Evolutionary conservation across 2,329 filamentous ascomycete species (phyloP).

Genomic region (Xylariales sp.): DNA sequence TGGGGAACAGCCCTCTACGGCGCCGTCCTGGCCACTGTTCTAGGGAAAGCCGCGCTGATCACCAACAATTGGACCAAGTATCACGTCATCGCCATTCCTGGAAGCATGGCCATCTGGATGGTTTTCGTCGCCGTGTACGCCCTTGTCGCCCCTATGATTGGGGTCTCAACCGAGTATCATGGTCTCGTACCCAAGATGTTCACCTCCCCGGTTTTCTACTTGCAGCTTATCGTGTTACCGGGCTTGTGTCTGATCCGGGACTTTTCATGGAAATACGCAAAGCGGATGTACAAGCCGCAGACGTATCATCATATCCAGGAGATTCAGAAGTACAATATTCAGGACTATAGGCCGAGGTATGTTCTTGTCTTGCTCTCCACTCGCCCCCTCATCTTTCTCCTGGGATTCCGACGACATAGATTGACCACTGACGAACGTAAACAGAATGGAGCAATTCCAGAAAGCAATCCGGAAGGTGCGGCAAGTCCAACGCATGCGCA

Average conservation of each 20-base stretch:
- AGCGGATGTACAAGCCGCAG: conserved; percentile 95
- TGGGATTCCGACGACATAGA: too few relatives aligned
- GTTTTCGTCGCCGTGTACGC: conserved; percentile 85
- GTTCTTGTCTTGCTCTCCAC: conserved; percentile 25
- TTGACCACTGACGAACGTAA: conserved; percentile 16
- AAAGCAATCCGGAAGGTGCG: conserved; percentile 98
- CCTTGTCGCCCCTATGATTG: conserved; percentile 75
- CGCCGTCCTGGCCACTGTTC: conserved; percentile 84
- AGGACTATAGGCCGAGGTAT: conserved; percentile 93
- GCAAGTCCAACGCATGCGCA: conserved; percentile 98
- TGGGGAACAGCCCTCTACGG: conserved; percentile 97
- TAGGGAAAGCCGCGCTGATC: conserved; percentile 90
- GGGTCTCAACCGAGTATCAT: conserved; percentile 77
- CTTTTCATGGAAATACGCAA: conserved; percentile 94
- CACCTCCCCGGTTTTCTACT: conserved; percentile 80
- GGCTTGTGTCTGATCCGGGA: conserved; percentile 80
- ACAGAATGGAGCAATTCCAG: conserved; percentile 98
- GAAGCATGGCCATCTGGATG: conserved; percentile 88
- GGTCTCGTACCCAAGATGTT: conserved; percentile 81
- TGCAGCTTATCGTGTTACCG: conserved; percentile 78
- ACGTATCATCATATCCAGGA: conserved; percentile 98
- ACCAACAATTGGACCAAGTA: conserved; percentile 99
- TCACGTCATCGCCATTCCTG: conserved; percentile 90
- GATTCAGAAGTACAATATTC: conserved; percentile 99
- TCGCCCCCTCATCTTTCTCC: too few relatives aligned